A percentile compares a stretch with the other conserved stretches of the same genome.
Conservation (phyloP, 140 eudicot genomes). For the Erigeron philadelphicus region DNA sequence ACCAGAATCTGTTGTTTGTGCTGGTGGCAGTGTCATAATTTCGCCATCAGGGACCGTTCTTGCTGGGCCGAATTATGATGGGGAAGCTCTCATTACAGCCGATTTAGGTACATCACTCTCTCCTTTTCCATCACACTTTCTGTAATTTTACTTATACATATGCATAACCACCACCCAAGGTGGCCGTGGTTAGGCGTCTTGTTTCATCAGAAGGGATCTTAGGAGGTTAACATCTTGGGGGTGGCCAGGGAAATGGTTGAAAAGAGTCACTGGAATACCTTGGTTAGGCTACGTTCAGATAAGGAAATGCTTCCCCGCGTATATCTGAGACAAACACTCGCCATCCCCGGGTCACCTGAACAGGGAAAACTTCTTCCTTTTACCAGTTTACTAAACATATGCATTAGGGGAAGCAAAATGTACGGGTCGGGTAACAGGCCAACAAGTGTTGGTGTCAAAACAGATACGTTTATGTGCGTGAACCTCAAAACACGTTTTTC, state of each 20-base stretch:
- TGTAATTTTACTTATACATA: neutral
- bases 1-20: slow-evolving; percentile 88
- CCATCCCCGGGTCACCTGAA: too few species aligned
- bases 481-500: neutral
- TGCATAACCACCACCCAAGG: neutral
- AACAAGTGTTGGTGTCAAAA: too few species aligned
- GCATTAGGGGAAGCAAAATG: too few species aligned
- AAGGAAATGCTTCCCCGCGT: too few species aligned
- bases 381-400: too few species aligned
- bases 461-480: too few species aligned
- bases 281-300: too few species aligned
- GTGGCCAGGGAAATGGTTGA: too few species aligned
- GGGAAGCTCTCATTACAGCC: slow-evolving; percentile 87
- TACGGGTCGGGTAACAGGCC: neutral
- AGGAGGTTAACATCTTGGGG: too few species aligned
- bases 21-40: slow-evolving; percentile 91
- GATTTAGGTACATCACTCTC: slow-evolving; percentile 55
- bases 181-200: neutral
- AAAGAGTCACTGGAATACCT: too few species aligned
- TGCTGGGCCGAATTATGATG: slow-evolving; percentile 94
- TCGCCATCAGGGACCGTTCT: slow-evolving; percentile 84
- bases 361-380: too few species aligned
- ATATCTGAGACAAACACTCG: too few species aligned
- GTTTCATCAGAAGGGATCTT: neutral
- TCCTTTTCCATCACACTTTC: neutral